These are phyloP conservation scores for Fragaria vesca DNA, from an alignment of 306 rosid genomes.

Conservation along the genomic window DNA sequence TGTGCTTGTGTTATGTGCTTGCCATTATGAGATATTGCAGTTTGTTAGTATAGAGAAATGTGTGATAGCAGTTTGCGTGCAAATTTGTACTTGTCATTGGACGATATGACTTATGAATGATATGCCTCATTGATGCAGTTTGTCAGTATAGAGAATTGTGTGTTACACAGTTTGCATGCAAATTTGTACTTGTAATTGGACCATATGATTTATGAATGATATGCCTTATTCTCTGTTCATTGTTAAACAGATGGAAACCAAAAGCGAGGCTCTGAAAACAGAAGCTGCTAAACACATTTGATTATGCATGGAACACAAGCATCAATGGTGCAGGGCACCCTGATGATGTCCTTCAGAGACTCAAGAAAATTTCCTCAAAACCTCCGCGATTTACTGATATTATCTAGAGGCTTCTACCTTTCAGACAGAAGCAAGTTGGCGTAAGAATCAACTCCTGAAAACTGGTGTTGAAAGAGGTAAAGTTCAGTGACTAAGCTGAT, in stretches of 20 bases:
- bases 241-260: constrained; percentile 65
- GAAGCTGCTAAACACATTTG: constrained; percentile 76
- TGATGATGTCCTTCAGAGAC: constrained; percentile 54
- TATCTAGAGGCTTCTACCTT: constrained; percentile 48
- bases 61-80: background rate
- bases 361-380: constrained; percentile 46
- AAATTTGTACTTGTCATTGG: constrained; percentile 7
- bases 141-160: too few species aligned
- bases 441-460: constrained; percentile 55
- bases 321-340: constrained; percentile 59
- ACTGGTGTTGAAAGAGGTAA: constrained; percentile 32
- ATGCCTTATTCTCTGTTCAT: constrained; percentile 9
- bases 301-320: constrained; percentile 81
- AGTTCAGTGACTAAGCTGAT: constrained; percentile 27
- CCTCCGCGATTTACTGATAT: constrained; percentile 35
- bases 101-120: background rate
- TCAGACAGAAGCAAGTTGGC: constrained; percentile 61
- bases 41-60: background rate
- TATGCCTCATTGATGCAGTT: background rate
- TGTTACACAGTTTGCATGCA: too few species aligned
- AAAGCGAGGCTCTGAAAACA: constrained; percentile 55
- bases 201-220: too few species aligned
- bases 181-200: too few species aligned
- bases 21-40: background rate
- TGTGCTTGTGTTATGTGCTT: background rate